A percentile compares a stretch with the other conserved stretches of the same genome.
Conservation (phyloP, 495 filamentous ascomycete genomes). For the Choiromyces venosus region DNA sequence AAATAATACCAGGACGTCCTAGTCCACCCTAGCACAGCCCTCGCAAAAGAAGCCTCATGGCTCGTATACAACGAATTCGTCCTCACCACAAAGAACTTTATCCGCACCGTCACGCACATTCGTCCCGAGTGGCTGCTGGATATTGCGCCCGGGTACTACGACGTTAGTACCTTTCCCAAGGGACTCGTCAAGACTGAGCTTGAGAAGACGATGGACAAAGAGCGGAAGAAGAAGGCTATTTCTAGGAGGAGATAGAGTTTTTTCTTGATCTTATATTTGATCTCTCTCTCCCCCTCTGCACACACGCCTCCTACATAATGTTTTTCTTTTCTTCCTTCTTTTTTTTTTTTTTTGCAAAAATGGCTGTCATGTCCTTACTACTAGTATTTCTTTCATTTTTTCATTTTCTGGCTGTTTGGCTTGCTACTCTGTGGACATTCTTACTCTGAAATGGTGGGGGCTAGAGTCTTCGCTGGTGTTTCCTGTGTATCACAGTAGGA, state of each 20-base stretch:
- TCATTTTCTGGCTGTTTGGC: too few species aligned
- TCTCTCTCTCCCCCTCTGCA: neutral
- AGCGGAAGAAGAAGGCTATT: constrained; percentile 66
- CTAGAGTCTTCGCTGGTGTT: neutral
- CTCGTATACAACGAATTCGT: constrained; percentile 99
- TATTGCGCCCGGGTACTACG: constrained; percentile 88
- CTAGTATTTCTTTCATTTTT: neutral
- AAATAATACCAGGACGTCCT: constrained; percentile 62
- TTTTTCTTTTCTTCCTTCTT: too few species aligned
- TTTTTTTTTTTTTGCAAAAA: neutral
- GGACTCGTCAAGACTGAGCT: constrained; percentile 77
- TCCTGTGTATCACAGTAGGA: neutral
- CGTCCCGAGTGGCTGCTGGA: constrained; percentile 86
- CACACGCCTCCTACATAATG: neutral
- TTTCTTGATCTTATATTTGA: neutral
- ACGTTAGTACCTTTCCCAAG: constrained; percentile 74
- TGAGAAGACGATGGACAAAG: constrained; percentile 65
- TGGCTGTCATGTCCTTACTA: neutral
- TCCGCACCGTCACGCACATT: constrained; percentile 61
- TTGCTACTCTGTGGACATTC: neutral
- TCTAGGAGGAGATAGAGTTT: constrained; percentile 43
- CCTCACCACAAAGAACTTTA: constrained; percentile 91
- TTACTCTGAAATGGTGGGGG: neutral
- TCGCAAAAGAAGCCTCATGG: constrained; percentile 83
- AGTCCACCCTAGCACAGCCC: constrained; percentile 83